phyloP scores from a whole-genome alignment of 352 stramenopile genomes.

The Aphanomyces cochlioides region DNA sequence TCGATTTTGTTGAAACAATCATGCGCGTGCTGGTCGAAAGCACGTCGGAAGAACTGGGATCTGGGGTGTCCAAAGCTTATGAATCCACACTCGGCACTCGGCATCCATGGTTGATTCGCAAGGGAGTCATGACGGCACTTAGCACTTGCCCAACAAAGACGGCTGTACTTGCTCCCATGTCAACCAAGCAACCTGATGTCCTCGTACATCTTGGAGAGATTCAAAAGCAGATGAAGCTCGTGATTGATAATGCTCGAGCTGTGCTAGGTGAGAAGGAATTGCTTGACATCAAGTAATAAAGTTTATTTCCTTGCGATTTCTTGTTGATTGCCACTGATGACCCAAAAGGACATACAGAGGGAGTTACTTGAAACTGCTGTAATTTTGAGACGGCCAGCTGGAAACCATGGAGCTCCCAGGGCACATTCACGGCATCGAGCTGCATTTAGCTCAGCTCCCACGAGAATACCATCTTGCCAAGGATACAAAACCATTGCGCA shows the following conservation, averaged over 20 bases:
- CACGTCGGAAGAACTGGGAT: constrained; percentile 57
- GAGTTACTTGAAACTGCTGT: too few relatives aligned
- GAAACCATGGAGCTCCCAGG: neutral
- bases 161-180: constrained; percentile 50
- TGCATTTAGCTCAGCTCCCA: neutral
- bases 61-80: constrained; percentile 69
- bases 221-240: constrained; percentile 44
- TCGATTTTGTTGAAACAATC: constrained; percentile 79
- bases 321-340: too few relatives aligned
- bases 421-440: neutral
- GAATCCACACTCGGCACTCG: constrained; percentile 74
- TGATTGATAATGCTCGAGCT: constrained; percentile 35
- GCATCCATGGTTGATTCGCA: constrained; percentile 82
- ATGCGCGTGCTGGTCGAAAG: constrained; percentile 63
- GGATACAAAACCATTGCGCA: constrained; percentile 45
- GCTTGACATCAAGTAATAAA: constrained; percentile 7
- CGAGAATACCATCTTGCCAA: neutral
- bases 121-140: constrained; percentile 72
- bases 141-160: constrained; percentile 57
- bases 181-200: constrained; percentile 39
- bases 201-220: constrained; percentile 41
- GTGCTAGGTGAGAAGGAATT: neutral
- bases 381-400: too few relatives aligned
- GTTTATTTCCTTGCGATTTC: neutral
- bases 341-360: too few relatives aligned